Evolutionary conservation across 176 grass and related monocot species (phyloP), one percentile per base, ranked within the genome.

Genomic region (Elymus sibiricus): DNA sequence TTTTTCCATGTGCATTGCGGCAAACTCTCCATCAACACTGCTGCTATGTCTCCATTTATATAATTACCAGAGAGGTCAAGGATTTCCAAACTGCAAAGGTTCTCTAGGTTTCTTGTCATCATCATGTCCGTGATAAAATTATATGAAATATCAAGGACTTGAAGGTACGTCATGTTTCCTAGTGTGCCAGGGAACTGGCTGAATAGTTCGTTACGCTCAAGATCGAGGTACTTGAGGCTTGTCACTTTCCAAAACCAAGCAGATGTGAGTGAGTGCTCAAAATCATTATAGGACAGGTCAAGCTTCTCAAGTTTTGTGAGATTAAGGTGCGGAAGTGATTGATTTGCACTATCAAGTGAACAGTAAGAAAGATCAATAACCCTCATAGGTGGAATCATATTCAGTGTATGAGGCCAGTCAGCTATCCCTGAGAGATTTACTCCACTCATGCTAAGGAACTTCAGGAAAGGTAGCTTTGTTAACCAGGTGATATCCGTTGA

Each of bases 21-120:
- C 31, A 83, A 62, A 28, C 1, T 9, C 2, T 65, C 22, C 0
- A 91, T 75, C 10, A 84, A 34, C 58, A 46, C 72, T 10, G 4
- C 2, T 4, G 4, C 2, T 4, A 85, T 17, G 60, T 79, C 56
- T 83, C 64, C 88, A 64, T 21, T 62, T 9, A 82, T 31, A 0
- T 2, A 2, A 38, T 42, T 75, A 46, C 0, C 0, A 0, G 4
- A 19, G 34, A 92, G 9, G 31, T 76, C 22, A 62, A 89, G 3
- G 49, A 39, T 17, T 42, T 27, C 28, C 43, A 92, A 78, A 49
- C 63, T 90, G 40, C 75, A 83, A 32, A 87, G 69, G 27, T 70
- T 90, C 6, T 40, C 65, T 2, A 10, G 2, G 46, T 70, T 21
- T 38, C 19, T 8, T 5, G 3, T 12, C 2, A 27, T 47, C 62